phyloP scores from a whole-genome alignment of 1,139 yeast species.

The Blastobotrys serpentis region DNA sequence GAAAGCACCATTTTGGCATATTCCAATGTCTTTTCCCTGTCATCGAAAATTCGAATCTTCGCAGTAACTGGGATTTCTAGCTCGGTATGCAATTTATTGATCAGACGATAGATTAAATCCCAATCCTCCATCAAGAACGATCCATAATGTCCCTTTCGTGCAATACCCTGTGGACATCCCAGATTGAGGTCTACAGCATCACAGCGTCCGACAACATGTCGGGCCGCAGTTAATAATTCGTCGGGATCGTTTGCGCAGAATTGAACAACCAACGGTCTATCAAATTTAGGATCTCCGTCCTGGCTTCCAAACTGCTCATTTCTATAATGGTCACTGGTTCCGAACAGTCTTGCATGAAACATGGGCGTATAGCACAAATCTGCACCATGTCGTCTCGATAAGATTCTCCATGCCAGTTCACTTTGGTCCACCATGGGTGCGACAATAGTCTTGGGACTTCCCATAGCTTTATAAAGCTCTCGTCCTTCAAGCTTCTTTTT shows the following conservation, averaged over 20 bases:
- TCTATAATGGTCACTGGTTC: conserved; percentile 79
- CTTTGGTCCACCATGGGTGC: conserved; percentile 99
- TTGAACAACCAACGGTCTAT: conserved; percentile 85
- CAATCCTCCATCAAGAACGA: conserved; percentile 97
- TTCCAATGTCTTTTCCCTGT: conserved; percentile 74
- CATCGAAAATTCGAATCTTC: conserved; percentile 87
- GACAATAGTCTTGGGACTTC: conserved; percentile 77
- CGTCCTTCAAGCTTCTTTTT: conserved; percentile 54
- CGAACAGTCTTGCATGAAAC: conserved; percentile 91
- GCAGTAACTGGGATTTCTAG: conserved; percentile 90
- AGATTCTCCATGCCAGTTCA: conserved; percentile 91
- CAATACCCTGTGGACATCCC: conserved; percentile 99
- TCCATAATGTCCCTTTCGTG: conserved; percentile 91
- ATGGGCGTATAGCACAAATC: conserved; percentile 94
- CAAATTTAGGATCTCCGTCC: conserved; percentile 83
- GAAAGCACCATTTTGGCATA: conserved; percentile 89
- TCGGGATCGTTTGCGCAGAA: conserved; percentile 95
- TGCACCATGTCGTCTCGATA: conserved; percentile 88
- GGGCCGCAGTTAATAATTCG: conserved; percentile 44
- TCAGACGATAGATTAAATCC: conserved; percentile 73
- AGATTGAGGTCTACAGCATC: conserved; percentile 85
- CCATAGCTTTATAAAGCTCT: conserved; percentile 64
- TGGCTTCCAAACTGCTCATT: conserved; percentile 67
- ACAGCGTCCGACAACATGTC: conserved; percentile 14
- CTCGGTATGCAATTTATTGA: conserved; percentile 68